Evolutionary conservation across 345 rosid genomes (phyloP).

Genomic region (Dovyalis caffra): DNA sequence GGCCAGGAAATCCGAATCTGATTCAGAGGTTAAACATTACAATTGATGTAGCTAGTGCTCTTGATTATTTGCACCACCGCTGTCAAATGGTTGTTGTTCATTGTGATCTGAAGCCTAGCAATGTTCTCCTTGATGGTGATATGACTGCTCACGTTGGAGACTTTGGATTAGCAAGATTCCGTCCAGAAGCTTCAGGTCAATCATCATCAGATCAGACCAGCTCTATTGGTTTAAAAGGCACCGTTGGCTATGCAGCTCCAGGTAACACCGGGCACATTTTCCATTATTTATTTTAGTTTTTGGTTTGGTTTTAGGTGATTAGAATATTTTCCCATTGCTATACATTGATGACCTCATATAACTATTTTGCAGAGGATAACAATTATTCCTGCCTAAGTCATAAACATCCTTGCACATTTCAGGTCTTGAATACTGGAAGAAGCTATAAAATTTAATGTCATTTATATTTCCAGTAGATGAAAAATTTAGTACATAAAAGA

Average conservation of each 20-base stretch:
- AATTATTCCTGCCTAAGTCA: too few relatives aligned
- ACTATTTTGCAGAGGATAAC: background rate
- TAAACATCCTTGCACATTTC: too few relatives aligned
- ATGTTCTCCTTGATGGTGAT: background rate
- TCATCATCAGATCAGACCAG: background rate
- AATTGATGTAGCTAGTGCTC: background rate
- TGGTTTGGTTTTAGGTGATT: background rate
- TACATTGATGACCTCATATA: background rate
- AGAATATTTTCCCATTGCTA: background rate
- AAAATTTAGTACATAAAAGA: too few relatives aligned
- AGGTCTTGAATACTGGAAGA: too few relatives aligned
- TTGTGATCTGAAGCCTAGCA: constrained; percentile 7
- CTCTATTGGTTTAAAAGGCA: constrained; percentile 9
- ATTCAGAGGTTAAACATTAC: background rate
- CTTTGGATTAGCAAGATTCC: constrained; percentile 17
- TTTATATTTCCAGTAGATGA: too few relatives aligned
- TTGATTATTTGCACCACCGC: background rate
- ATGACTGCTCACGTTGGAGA: constrained; percentile 16
- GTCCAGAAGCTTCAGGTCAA: background rate
- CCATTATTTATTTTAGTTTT: background rate
- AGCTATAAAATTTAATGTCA: too few relatives aligned
- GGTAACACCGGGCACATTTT: background rate
- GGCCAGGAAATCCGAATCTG: background rate
- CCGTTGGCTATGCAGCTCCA: constrained; percentile 15
- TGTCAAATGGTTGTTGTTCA: constrained; percentile 5